Conservation (phyloP, 2,329 filamentous ascomycete species). For the Chaetomium globosum region DNA sequence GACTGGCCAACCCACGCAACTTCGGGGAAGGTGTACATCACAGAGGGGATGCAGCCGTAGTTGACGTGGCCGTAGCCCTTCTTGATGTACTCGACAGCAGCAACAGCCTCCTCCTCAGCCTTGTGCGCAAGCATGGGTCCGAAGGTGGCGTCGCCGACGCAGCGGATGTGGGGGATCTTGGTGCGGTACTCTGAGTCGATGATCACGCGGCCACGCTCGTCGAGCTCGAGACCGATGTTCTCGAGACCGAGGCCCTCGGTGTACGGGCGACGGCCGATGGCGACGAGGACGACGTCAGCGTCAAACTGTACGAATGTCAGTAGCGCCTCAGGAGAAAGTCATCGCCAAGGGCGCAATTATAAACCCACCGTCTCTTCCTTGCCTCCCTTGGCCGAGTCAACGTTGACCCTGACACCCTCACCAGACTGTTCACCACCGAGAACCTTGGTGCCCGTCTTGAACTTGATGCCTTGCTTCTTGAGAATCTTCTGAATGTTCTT, state of each 20-base stretch:
- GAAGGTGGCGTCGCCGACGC: conserved; percentile 94
- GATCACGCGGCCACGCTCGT: conserved; percentile 91
- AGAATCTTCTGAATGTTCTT: conserved; percentile 92
- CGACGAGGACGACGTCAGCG: conserved; percentile 92
- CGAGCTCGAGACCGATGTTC: conserved; percentile 87
- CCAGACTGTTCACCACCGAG: conserved; percentile 77
- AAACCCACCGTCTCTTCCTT: conserved; percentile 82
- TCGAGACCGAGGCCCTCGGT: conserved; percentile 89
- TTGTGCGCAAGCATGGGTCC: conserved; percentile 99
- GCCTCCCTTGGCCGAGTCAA: conserved; percentile 93
- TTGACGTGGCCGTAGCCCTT: conserved; percentile 99
- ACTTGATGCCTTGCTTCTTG: conserved; percentile 95
- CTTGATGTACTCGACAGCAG: conserved; percentile 93
- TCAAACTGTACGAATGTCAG: conserved; percentile 64
- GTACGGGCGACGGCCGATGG: conserved; percentile 94
- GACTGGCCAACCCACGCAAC: conserved; percentile 98
- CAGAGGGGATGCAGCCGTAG: conserved; percentile 94
- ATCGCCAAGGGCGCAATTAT: neutral
- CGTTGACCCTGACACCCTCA: conserved; percentile 75
- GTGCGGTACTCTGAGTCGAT: conserved; percentile 99
- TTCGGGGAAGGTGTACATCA: conserved; percentile 99
- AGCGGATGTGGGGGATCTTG: conserved; percentile 94
- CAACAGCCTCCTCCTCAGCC: conserved; percentile 96
- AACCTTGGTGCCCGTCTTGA: conserved; percentile 98
- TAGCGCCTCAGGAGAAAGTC: neutral